Conservation (phyloP, 2,329 filamentous ascomycete species). For the Knufia petricola region DNA sequence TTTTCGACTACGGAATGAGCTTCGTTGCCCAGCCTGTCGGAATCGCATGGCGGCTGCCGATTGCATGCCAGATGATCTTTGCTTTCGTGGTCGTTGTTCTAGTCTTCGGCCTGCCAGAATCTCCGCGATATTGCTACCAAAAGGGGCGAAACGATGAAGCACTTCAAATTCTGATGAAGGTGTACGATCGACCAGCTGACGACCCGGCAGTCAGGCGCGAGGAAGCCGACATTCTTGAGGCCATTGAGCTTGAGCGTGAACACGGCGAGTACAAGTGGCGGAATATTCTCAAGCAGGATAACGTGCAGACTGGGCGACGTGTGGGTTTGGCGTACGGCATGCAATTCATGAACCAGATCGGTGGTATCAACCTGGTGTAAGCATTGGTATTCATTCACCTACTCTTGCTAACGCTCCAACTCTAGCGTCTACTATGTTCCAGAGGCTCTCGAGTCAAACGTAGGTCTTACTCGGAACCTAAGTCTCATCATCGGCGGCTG, state of each 20-base stretch:
- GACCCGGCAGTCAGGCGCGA: slow-evolving; percentile 25
- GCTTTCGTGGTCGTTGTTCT: slow-evolving; percentile 25
- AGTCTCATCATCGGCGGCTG: slow-evolving; percentile 39
- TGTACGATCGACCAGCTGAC: slow-evolving; percentile 30
- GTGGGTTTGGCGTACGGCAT: slow-evolving; percentile 36
- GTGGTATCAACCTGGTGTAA: slow-evolving; percentile 38
- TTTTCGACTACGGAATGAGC: slow-evolving; percentile 35
- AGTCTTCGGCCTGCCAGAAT: slow-evolving; percentile 36
- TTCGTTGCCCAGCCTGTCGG: slow-evolving; percentile 26
- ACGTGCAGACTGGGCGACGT: slow-evolving; percentile 34
- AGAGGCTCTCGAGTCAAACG: slow-evolving; percentile 37
- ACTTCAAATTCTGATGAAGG: slow-evolving; percentile 25
- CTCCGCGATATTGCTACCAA: slow-evolving; percentile 30
- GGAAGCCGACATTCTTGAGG: slow-evolving; percentile 15
- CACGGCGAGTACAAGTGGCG: slow-evolving; percentile 30
- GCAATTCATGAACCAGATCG: slow-evolving; percentile 39
- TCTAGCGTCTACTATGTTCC: slow-evolving; percentile 27
- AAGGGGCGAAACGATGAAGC: slow-evolving; percentile 26
- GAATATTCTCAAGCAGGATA: slow-evolving; percentile 35
- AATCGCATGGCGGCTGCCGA: slow-evolving; percentile 26
- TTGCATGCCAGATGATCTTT: slow-evolving; percentile 28
- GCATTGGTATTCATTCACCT: not conserved
- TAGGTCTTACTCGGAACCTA: slow-evolving; percentile 36
- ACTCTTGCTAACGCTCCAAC: not conserved
- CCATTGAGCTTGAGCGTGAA: slow-evolving; percentile 29